Base-by-base conservation (phyloP, 139 green algal genomes). In the Medakamo hakoo region DNA sequence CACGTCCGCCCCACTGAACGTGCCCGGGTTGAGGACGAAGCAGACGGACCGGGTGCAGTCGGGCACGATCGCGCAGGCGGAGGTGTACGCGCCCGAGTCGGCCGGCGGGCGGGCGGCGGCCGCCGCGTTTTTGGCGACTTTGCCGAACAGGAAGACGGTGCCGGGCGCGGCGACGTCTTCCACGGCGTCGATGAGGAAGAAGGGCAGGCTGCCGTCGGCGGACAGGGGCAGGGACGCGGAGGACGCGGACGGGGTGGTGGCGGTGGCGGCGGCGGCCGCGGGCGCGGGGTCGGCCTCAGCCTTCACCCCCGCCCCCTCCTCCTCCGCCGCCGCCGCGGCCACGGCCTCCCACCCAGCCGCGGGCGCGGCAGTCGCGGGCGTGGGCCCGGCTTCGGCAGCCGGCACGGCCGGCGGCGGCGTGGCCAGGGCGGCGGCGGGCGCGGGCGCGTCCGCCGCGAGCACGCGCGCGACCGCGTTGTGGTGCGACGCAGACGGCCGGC, bases 111-210 rank as follows among this genome's bases (percentile, higher is more conserved):
- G 4, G n/a, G 27, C 30, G 25, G 28, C 49, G 21, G 22, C 1
- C 4, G 21, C 30, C 57, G 19, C 32, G 20, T 49, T 57, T n/a
- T n/a, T n/a, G n/a, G n/a, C n/a, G 27, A 93, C 83, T 82, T 97
- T 97, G 68, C 92, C 91, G 73, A 98, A 96, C 20, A 98, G 73
- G 64, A 84, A 91, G 2, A 96, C 80, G 0, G 68, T 76, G 24
- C 84, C 88, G 40, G 80, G 80, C 24, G 76, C 60, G 4, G 81
- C 75, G 2, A 61, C 52, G 72, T 95, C 91, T 74, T 96, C 89
- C 66, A 92, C 82, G 0, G 83, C 86, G 58, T 98, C 91, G 21
- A 96, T 23, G 48, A 94, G 78, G 76, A 84, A 97, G 69, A 96
- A 94, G 18, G 80, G 80, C 55, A 96, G 67, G 27, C 60, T 68